Conservation (phyloP, 2,329 filamentous ascomycete genomes). For the Talaromyces marneffei region DNA sequence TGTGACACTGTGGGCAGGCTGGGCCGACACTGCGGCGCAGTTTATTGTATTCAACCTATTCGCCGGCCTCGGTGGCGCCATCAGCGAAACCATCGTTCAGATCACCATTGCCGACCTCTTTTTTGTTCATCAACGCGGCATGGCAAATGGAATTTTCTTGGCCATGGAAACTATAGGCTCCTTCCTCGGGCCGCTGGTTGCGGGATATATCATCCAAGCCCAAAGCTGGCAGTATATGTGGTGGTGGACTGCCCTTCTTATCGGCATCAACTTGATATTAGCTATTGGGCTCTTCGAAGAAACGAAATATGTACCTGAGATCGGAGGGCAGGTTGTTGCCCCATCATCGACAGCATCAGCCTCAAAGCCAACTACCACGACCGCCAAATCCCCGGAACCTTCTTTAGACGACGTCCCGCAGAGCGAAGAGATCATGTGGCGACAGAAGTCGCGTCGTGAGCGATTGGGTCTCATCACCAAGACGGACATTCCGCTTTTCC, state of each 20-base stretch:
- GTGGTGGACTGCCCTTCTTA: constrained; percentile 44
- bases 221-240: constrained; percentile 49
- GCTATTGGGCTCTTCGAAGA: constrained; percentile 45
- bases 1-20: constrained; percentile 41
- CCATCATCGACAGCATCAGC: too few species aligned
- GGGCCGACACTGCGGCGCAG: constrained; percentile 38
- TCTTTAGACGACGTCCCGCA: too few species aligned
- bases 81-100: constrained; percentile 42
- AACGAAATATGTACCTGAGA: constrained; percentile 24
- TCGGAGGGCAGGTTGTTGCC: constrained; percentile 10
- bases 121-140: constrained; percentile 45
- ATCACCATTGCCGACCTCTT: constrained; percentile 44
- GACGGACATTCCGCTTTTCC: constrained; percentile 9
- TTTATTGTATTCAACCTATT: constrained; percentile 42
- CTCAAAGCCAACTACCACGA: too few species aligned
- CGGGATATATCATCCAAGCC: constrained; percentile 29
- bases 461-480: too few species aligned
- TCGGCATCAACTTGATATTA: constrained; percentile 33
- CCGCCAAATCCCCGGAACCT: too few species aligned
- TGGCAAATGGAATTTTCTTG: constrained; percentile 36
- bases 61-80: constrained; percentile 40
- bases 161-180: constrained; percentile 28
- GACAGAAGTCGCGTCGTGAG: too few species aligned
- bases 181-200: constrained; percentile 22
- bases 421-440: too few species aligned